phyloP scores from a whole-genome alignment of 2,329 filamentous ascomycete genomes.

The Pseudocercospora crystallina region DNA sequence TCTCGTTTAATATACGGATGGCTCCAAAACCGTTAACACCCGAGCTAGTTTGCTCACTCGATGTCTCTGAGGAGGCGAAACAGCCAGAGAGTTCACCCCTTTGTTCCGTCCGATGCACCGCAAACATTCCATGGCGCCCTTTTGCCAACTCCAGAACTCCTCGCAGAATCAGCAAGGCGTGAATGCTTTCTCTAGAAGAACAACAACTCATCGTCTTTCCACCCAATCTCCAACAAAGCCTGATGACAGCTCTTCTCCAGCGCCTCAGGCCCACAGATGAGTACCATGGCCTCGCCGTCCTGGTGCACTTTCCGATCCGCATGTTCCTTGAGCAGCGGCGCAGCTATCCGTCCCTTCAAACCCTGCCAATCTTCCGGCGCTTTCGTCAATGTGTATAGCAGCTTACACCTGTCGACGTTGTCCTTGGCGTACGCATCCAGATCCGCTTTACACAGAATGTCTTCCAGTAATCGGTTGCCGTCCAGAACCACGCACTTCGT shows the following conservation, averaged over 20 bases:
- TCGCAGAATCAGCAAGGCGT: not conserved
- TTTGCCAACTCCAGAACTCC: too few species aligned
- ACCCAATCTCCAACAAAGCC: slow-evolving; percentile 63
- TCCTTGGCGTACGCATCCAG: slow-evolving; percentile 62
- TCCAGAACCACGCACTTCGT: slow-evolving; percentile 73
- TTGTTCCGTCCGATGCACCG: too few species aligned
- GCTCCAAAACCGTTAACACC: too few species aligned
- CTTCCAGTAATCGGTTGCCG: slow-evolving; percentile 73
- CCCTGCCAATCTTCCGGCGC: slow-evolving; percentile 67
- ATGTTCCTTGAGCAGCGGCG: slow-evolving; percentile 61
- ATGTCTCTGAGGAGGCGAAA: too few species aligned
- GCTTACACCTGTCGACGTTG: slow-evolving; percentile 58
- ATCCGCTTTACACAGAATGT: slow-evolving; percentile 77
- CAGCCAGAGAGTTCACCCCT: too few species aligned
- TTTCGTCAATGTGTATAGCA: slow-evolving; percentile 70
- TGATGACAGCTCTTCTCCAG: slow-evolving; percentile 67
- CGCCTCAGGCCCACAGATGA: slow-evolving; percentile 76
- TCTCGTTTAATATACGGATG: too few species aligned
- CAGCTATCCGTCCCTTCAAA: slow-evolving; percentile 64
- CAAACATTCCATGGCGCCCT: too few species aligned
- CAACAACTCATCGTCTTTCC: slow-evolving; percentile 69
- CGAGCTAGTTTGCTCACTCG: too few species aligned
- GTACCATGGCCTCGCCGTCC: slow-evolving; percentile 56
- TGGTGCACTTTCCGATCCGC: slow-evolving; percentile 37
- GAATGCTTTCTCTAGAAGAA: slow-evolving; percentile 62